Base-by-base conservation (phyloP, 371 early-diverging fungal species). In the Entomophthora muscae region DNA sequence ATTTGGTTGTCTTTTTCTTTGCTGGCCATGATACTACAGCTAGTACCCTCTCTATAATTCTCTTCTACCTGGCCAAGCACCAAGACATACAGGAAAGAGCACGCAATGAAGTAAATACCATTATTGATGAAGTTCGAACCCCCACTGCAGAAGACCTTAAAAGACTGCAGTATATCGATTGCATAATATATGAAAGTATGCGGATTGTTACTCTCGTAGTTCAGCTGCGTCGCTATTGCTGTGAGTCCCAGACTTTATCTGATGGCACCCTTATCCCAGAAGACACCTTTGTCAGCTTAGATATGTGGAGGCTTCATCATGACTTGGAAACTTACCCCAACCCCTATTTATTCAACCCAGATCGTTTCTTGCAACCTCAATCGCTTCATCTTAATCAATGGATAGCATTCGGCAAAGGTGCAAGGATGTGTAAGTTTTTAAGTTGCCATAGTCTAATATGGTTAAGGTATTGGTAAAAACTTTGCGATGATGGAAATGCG, bases 1-100 rank as follows among this genome's bases (percentile, higher is more conserved):
- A 74, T 53, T 65, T 64, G 32, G 61, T 65, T 5, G 63, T 68
- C n/a, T n/a, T n/a, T n/a, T n/a, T n/a, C n/a, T n/a, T n/a, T n/a
- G n/a, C n/a, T n/a, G n/a, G n/a, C n/a, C n/a, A n/a, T n/a, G n/a
- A n/a, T n/a, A n/a, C n/a, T n/a, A n/a, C n/a, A n/a, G n/a, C n/a
- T n/a, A n/a, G n/a, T n/a, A n/a, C n/a, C n/a, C n/a, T n/a, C n/a
- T n/a, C n/a, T n/a, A n/a, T n/a, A n/a, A n/a, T n/a, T n/a, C n/a
- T n/a, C n/a, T n/a, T n/a, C n/a, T n/a, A n/a, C n/a, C n/a, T n/a
- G n/a, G n/a, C n/a, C n/a, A n/a, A n/a, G n/a, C n/a, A n/a, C n/a
- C n/a, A n/a, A n/a, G n/a, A n/a, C n/a, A n/a, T n/a, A n/a, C n/a
- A n/a, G n/a, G n/a, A n/a, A n/a, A n/a, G n/a, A n/a, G n/a, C n/a